Evolutionary conservation across 257 asterid genomes (phyloP).

Genomic region (Euphrasia confusa): DNA sequence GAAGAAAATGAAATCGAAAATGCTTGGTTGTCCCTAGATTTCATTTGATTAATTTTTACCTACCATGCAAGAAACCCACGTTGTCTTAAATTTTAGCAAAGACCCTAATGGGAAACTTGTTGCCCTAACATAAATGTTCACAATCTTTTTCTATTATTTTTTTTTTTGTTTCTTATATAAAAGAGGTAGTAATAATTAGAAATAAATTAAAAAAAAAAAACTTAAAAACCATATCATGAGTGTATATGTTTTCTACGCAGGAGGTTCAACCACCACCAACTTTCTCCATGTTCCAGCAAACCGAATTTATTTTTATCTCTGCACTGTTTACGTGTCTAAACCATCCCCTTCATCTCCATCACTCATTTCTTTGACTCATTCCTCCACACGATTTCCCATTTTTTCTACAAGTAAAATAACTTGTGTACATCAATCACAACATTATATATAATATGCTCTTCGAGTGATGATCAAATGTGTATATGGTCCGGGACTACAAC

Average conservation of each 20-base stretch:
- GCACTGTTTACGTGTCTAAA: slow-evolving; percentile 40
- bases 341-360: slow-evolving; percentile 8
- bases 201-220: no score
- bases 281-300: slow-evolving; percentile 32
- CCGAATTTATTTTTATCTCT: slow-evolving; percentile 32
- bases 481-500: slow-evolving; percentile 11
- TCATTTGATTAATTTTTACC: slow-evolving; percentile 3
- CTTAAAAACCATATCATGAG: no score
- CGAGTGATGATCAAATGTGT: not conserved
- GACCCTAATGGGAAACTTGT: slow-evolving; percentile 2
- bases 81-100: slow-evolving; percentile 21
- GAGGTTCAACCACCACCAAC: slow-evolving; percentile 89
- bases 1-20: not conserved
- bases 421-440: not conserved
- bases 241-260: slow-evolving; percentile 20
- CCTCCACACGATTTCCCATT: not conserved
- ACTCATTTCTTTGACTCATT: slow-evolving; percentile 10
- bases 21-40: slow-evolving; percentile 7
- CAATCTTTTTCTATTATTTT: not conserved
- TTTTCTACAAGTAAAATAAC: not conserved
- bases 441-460: no score
- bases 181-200: not conserved
- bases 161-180: not conserved
- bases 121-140: slow-evolving; percentile 10
- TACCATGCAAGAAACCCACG: slow-evolving; percentile 23